Conservation (phyloP, 202 grass and related monocot species). For the Dendrocalamus latiflorus region DNA sequence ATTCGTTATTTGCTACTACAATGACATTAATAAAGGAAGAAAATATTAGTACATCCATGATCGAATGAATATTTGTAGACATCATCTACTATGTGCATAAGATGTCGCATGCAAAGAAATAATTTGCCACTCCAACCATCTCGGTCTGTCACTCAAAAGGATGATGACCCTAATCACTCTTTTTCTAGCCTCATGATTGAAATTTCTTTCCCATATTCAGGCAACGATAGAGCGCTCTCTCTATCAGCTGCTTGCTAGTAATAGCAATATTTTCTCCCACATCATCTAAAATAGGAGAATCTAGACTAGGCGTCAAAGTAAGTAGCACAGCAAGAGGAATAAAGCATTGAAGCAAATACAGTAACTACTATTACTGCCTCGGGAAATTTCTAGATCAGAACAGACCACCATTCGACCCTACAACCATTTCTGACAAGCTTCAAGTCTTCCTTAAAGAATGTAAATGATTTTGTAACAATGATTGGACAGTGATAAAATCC, state of each 20-base stretch:
- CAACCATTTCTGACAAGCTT: background rate
- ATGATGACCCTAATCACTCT: background rate
- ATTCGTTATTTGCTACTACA: no score
- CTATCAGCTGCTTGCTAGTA: background rate
- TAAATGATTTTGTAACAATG: background rate
- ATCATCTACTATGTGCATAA: no score
- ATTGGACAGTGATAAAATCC: no score
- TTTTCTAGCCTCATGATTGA: background rate
- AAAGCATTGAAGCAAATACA: background rate
- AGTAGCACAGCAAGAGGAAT: background rate
- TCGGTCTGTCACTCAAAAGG: no score
- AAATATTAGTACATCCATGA: no score
- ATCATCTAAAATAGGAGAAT: constrained; percentile 15
- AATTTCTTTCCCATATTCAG: background rate
- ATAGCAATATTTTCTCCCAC: background rate
- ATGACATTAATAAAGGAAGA: no score
- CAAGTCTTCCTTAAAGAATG: no score
- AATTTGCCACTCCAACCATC: no score
- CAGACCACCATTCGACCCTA: background rate
- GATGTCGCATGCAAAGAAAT: no score
- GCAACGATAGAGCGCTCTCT: background rate
- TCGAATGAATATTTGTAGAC: no score
- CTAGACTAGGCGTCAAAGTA: background rate
- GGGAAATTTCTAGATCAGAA: background rate
- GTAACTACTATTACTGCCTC: background rate